Evolutionary conservation across 2,329 filamentous ascomycete species (phyloP), one percentile per base, ranked within the genome.

Genomic region (Aspergillus sp.): DNA sequence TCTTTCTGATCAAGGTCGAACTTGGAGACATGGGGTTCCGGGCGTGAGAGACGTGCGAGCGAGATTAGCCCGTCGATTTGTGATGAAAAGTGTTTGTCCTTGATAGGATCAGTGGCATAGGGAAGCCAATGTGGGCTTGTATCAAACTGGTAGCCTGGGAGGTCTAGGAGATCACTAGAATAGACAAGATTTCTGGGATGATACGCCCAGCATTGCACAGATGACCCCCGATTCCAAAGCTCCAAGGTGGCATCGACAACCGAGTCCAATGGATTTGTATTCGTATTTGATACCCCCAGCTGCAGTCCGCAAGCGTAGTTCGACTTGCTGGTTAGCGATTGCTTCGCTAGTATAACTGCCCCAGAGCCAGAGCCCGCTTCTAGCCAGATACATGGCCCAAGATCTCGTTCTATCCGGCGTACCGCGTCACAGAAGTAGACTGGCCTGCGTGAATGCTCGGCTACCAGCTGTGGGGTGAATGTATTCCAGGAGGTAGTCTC

Each of bases 81-180:
- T 11, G 2, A 9, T 11, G 27, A 31, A 4, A 4, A 8, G 4
- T 1, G 8, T 1, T 31, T 31, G 27, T 8, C 1, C 9, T 31
- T 31, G 27, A 1, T 31, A 31, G 3, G 9, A 9, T 11, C 27
- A 4, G 27, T 31, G 9, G 27, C 8, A 31, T 4, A 31, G 27
- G 27, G 27, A 4, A 57, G 44, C 56, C 56, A 57, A 15, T 57
- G 44, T 3, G 27, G 15, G 15, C 33, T 35, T 8, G 11, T 44
- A 9, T 53, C 45, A 21, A 54, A 57, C 6, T 48, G 37, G 21
- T 57, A 57, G 5, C 19, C n/a, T 14, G 56, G 45, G 3, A 53
- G 17, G 6, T 1, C 41, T 9, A 33, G n/a, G 2, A 23, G 11
- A 3, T 14, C 15, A 6, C 2, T 14, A 11, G 43, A 17, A 27